Base-by-base conservation (phyloP, 169 alveolate species). In the Prorocentrum cordatum region DNA sequence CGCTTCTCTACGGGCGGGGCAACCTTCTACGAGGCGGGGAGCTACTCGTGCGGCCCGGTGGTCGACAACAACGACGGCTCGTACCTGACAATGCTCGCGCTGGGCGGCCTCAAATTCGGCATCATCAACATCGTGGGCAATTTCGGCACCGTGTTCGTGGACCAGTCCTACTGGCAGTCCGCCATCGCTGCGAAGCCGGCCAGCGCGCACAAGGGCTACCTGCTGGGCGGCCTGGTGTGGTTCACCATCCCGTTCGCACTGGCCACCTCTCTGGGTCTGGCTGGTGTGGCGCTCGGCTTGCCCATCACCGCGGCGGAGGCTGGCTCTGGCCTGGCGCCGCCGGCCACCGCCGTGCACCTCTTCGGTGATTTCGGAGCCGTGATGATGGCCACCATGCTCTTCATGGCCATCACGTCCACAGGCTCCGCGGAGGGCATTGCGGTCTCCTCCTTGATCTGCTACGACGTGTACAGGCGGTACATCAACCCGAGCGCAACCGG, bases 351-450 rank as follows among this genome's bases (percentile, higher is more conserved):
- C 45, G 32, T 67, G 20, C 80, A 42, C 59, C 62, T 64, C 42
- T 45, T 62, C 61, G 82, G 91, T 3, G 29, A 33, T 45, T 38
- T 38, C 64, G 82, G 91, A 20, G 16, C 91, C 4, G 39, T 82
- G 47, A 45, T 82, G 71, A 29, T 82, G 82, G 47, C 66, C 20
- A 59, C 64, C 68, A 62, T 64, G 91, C 91, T 82, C 24, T 82
- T 82, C 82, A 82, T 82, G 91, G 91, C 91, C 70, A 82, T 82
- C 91, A 82, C 91, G 26, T 64, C 82, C 70, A 82, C 91, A 1
- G 91, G 91, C 39, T 39, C 82, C 18, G 79, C 91, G 1, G 91
- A 82, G 50, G 68, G 59, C 80, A 82, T 82, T 64, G 91, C 91
- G 1, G 91, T 66, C n/a, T 82, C 91, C n/a, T 82, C 91, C 59